phyloP scores from a whole-genome alignment of 2,329 filamentous ascomycete genomes.

The Diplocarpon rosae region DNA sequence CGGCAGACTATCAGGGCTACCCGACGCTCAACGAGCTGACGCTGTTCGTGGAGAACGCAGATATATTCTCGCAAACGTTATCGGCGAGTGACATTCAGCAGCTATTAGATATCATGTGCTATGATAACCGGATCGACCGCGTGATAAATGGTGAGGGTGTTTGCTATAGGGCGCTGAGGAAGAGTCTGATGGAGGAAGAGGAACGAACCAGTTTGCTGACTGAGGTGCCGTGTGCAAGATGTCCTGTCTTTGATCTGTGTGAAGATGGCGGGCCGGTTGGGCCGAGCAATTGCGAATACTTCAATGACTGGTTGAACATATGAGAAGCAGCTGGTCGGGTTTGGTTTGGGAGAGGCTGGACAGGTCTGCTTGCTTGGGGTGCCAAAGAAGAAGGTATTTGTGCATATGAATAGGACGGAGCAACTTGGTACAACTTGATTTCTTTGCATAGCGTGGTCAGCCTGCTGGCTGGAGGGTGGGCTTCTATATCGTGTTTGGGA shows the following conservation, averaged over 20 bases:
- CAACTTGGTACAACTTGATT: constrained; percentile 1
- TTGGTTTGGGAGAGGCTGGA: too few species aligned
- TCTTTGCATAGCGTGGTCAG: constrained; percentile 24
- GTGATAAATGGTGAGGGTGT: constrained; percentile 30
- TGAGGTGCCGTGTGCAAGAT: constrained; percentile 81
- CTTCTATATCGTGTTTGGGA: constrained; percentile 22
- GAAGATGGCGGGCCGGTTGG: constrained; percentile 84
- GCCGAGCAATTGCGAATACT: constrained; percentile 85
- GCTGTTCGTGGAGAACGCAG: constrained; percentile 54
- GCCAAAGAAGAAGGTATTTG: background rate
- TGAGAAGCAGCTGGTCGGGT: constrained; percentile 1
- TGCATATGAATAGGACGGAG: background rate
- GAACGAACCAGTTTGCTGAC: constrained; percentile 45
- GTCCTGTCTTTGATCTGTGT: constrained; percentile 88
- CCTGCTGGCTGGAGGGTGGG: constrained; percentile 6
- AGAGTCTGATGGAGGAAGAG: constrained; percentile 28
- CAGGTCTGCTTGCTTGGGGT: background rate
- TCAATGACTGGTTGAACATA: constrained; percentile 65
- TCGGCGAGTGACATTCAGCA: constrained; percentile 70
- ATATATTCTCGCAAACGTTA: constrained; percentile 59
- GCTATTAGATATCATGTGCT: constrained; percentile 78
- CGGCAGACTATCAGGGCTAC: constrained; percentile 62
- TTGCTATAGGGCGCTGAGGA: constrained; percentile 28
- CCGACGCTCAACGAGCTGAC: constrained; percentile 74
- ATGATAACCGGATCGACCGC: constrained; percentile 72